Evolutionary conservation across 352 stramenopile genomes (phyloP), one percentile per base, ranked within the genome.

Genomic region (Aphanomyces euteiches): DNA sequence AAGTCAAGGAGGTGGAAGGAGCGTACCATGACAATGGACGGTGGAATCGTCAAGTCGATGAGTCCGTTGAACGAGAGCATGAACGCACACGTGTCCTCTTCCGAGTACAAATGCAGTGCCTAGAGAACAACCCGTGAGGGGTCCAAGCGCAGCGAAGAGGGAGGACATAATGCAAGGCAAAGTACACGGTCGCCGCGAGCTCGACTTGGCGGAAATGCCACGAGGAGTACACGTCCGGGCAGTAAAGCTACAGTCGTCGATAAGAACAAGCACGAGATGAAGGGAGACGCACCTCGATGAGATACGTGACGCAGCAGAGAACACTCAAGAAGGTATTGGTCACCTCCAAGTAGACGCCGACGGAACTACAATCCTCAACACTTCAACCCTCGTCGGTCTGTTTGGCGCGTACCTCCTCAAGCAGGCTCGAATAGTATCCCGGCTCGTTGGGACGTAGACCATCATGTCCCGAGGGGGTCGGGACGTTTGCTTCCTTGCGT

Each of bases 31-130:
- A 91, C 74, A 21, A 90, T 69, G 15, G 82, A 79, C 17, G 83
- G 83, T 6, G 88, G 79, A 53, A 90, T 88, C 17, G 83, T 91
- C 41, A 91, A 48, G 39, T 91, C 83, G 47, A 91, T 89, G 41
- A 89, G 59, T 0, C 83, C 83, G 47, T 84, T 78, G 0, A 74
- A 73, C 0, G 83, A 89, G 36, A 84, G 61, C 3, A 90, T 57
- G 45, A 87, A 90, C 41, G 74, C 59, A 64, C 77, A 74, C 4
- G 78, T 73, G n/a, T 79, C 72, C 2, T 69, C 54, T 0, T 78
- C 75, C 13, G 82, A 75, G 47, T 87, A 83, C 12, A 91, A 21
- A 56, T 91, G 79, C 39, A 91, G 38, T 0, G 63, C 59, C 79
- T 87, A 37, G 5, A 17, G 21, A 28, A 50, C 12, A 68, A 37